Conservation (phyloP, 2,329 filamentous ascomycete species). For the Alternaria incomplexa region DNA sequence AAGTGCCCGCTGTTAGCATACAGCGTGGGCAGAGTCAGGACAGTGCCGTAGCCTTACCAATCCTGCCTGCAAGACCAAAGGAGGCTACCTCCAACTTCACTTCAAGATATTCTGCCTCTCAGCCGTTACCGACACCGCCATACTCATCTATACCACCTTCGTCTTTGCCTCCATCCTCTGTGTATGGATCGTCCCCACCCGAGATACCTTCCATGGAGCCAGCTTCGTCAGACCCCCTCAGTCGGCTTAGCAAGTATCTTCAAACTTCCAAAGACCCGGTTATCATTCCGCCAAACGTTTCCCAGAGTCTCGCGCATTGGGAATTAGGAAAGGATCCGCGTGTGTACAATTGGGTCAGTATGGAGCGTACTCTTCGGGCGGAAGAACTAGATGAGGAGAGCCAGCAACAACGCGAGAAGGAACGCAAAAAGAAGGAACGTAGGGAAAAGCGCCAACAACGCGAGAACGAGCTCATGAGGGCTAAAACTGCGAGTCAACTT, state of each 20-base stretch:
- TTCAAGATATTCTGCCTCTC: slow-evolving; percentile 5
- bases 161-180: slow-evolving; percentile 7
- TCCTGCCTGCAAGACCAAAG: slow-evolving; percentile 24
- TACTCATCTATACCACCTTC: slow-evolving; percentile 25
- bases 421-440: slow-evolving; percentile 49
- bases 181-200: slow-evolving; percentile 13
- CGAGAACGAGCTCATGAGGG: slow-evolving; percentile 41
- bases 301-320: slow-evolving; percentile 53
- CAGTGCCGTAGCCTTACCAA: slow-evolving; percentile 23
- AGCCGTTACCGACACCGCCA: slow-evolving; percentile 21
- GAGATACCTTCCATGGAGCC: not conserved
- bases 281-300: slow-evolving; percentile 40
- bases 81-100: not conserved
- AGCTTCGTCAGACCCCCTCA: slow-evolving; percentile 20
- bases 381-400: slow-evolving; percentile 42
- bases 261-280: slow-evolving; percentile 20
- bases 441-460: slow-evolving; percentile 50
- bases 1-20: slow-evolving; percentile 12
- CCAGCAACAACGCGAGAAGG: slow-evolving; percentile 46
- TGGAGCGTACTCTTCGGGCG: slow-evolving; percentile 34
- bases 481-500: slow-evolving; percentile 29
- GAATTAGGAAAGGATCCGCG: slow-evolving; percentile 44
- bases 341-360: slow-evolving; percentile 51
- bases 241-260: slow-evolving; percentile 48
- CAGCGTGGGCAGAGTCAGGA: slow-evolving; percentile 15